A percentile compares a stretch with the other conserved stretches of the same genome.
Conservation (phyloP, 768 basidiomycete species). For the Peribolospora baueri region DNA sequence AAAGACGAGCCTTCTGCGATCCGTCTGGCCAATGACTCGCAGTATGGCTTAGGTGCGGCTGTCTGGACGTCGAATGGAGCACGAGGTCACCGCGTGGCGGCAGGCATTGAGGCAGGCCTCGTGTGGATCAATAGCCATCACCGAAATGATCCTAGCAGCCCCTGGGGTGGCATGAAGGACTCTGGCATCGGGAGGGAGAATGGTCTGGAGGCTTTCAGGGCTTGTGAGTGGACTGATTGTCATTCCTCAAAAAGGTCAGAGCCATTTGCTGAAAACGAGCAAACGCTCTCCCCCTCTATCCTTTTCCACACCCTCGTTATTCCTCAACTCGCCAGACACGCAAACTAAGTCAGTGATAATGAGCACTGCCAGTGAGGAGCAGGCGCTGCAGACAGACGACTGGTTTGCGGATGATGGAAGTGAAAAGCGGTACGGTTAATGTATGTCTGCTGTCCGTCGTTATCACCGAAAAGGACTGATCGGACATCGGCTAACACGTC, state of each 20-base stretch:
- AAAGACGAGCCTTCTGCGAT: slow-evolving; percentile 68
- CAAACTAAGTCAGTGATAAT: slow-evolving; percentile 5
- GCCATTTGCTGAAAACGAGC: too few relatives aligned
- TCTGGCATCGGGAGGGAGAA: slow-evolving; percentile 40
- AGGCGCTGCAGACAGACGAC: slow-evolving; percentile 2
- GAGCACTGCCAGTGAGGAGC: slow-evolving; percentile 5
- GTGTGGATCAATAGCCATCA: slow-evolving; percentile 81
- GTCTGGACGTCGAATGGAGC: slow-evolving; percentile 58
- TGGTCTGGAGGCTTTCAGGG: slow-evolving; percentile 22
- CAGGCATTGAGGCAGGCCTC: slow-evolving; percentile 43
- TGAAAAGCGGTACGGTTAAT: too few relatives aligned
- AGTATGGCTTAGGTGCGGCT: slow-evolving; percentile 68
- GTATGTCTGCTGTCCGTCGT: too few relatives aligned
- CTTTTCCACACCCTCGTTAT: too few relatives aligned
- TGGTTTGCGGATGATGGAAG: background rate
- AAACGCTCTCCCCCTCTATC: too few relatives aligned
- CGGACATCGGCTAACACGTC: too few relatives aligned
- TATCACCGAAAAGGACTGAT: too few relatives aligned
- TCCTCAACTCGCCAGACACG: background rate
- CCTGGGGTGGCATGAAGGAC: slow-evolving; percentile 37
- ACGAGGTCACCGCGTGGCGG: slow-evolving; percentile 47
- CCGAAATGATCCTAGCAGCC: slow-evolving; percentile 66
- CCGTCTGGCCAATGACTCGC: slow-evolving; percentile 57
- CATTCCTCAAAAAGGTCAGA: too few relatives aligned
- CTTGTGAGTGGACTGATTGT: background rate